Evolutionary conservation across 257 asterid species (phyloP).

Genomic region (Dorcoceras hygrometricum): DNA sequence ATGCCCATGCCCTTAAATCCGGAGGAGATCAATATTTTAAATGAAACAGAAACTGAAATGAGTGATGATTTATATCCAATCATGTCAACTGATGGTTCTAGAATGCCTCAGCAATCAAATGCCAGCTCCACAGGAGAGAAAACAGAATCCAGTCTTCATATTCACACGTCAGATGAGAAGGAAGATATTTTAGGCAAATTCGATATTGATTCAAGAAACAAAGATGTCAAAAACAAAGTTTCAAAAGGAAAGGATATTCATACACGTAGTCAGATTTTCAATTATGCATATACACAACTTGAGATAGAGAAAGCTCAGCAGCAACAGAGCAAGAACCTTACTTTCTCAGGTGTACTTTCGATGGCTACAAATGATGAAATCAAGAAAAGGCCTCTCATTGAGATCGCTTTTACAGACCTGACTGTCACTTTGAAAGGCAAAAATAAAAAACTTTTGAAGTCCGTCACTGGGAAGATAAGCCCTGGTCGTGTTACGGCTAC

Average conservation of each 20-base stretch:
- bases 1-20: slow-evolving; percentile 23
- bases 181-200: slow-evolving; percentile 23
- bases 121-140: slow-evolving; percentile 23
- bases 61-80: slow-evolving; percentile 19
- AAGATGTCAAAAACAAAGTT: slow-evolving; percentile 30
- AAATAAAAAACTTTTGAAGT: slow-evolving; percentile 42
- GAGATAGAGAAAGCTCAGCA: slow-evolving; percentile 59
- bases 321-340: slow-evolving; percentile 46
- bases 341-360: slow-evolving; percentile 51
- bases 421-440: slow-evolving; percentile 55
- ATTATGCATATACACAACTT: slow-evolving; percentile 52
- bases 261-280: slow-evolving; percentile 58
- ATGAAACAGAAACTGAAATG: slow-evolving; percentile 25
- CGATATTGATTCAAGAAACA: slow-evolving; percentile 23
- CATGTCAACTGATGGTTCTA: background rate
- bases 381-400: slow-evolving; percentile 46
- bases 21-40: slow-evolving; percentile 42
- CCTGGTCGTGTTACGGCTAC: slow-evolving; percentile 55
- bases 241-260: slow-evolving; percentile 43
- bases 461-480: slow-evolving; percentile 48
- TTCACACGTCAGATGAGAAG: slow-evolving; percentile 19
- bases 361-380: slow-evolving; percentile 44
- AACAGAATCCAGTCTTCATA: slow-evolving; percentile 24
- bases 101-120: background rate
- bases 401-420: slow-evolving; percentile 47